phyloP scores from a whole-genome alignment of 139 green algal genomes.

The Gonium pectorale region DNA sequence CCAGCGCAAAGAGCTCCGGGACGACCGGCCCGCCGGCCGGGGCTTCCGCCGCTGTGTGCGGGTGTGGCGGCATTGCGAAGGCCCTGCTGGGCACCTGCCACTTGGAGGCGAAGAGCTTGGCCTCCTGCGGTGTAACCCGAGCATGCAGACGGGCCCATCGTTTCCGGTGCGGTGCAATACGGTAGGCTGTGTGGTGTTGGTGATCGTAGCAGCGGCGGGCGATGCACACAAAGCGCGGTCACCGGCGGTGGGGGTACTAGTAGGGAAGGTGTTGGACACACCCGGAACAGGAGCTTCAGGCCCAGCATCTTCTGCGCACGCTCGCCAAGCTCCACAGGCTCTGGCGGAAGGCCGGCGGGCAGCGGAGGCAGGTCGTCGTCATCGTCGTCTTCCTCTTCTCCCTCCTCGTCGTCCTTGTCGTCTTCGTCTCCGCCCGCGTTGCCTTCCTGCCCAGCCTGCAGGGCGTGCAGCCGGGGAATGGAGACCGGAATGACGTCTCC shows the following conservation, averaged over 20 bases:
- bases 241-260: no score
- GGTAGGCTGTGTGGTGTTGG: no score
- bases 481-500: no score
- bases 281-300: conserved; percentile 1
- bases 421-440: no score
- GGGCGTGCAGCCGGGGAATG: no score
- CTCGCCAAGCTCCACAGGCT: neutral
- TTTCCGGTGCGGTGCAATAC: no score
- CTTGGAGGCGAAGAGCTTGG: neutral
- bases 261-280: no score
- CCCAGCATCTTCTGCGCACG: neutral
- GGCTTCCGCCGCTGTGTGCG: neutral
- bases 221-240: no score
- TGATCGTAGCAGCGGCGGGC: no score
- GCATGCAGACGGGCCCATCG: no score
- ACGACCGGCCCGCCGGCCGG: neutral
- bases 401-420: neutral
- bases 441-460: no score
- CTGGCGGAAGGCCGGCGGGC: neutral
- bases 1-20: conserved; percentile 23
- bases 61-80: neutral
- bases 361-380: neutral
- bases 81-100: neutral
- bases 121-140: neutral
- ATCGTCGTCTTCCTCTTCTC: neutral